These are phyloP conservation scores for Zymoseptoria crescenta DNA, from an alignment of 2,329 filamentous ascomycete genomes.

Conservation along the genomic window DNA sequence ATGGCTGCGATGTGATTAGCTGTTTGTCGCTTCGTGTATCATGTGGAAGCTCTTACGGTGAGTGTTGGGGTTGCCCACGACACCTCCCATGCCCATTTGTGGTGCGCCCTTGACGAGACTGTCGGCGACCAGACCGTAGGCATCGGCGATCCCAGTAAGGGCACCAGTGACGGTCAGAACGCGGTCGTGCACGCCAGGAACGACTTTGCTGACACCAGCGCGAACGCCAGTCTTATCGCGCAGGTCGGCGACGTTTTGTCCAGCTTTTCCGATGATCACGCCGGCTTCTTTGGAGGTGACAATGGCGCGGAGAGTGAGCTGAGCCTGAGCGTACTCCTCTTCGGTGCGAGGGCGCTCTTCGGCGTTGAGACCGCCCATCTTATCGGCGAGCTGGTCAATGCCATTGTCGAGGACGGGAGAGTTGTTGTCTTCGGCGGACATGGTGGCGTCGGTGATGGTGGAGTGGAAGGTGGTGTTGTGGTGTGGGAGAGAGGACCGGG, in stretches of 20 bases:
- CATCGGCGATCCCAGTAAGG: slow-evolving; percentile 79
- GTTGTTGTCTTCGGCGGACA: slow-evolving; percentile 26
- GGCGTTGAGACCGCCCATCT: slow-evolving; percentile 35
- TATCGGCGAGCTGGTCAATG: slow-evolving; percentile 33
- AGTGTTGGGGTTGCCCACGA: slow-evolving; percentile 79
- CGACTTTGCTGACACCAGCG: slow-evolving; percentile 97
- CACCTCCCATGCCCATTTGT: slow-evolving; percentile 90
- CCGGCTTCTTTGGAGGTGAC: slow-evolving; percentile 98
- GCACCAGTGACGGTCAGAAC: slow-evolving; percentile 91
- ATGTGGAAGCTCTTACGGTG: slow-evolving; percentile 64
- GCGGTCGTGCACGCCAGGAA: slow-evolving; percentile 93
- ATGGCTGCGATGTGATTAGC: slow-evolving; percentile 54
- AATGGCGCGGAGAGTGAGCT: slow-evolving; percentile 91
- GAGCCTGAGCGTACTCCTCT: slow-evolving; percentile 88
- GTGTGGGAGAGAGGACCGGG: neutral
- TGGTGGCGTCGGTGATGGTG: slow-evolving; percentile 8
- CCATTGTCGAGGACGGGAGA: slow-evolving; percentile 23
- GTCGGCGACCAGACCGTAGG: slow-evolving; percentile 87
- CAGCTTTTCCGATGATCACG: slow-evolving; percentile 97
- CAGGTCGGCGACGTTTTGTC: slow-evolving; percentile 95
- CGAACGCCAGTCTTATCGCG: slow-evolving; percentile 97
- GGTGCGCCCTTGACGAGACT: slow-evolving; percentile 88
- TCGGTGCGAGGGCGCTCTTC: slow-evolving; percentile 83
- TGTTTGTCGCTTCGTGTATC: slow-evolving; percentile 13
- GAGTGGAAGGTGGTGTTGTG: neutral